phyloP scores from a whole-genome alignment of 139 green algal species.

The Tetradesmus obliquus region DNA sequence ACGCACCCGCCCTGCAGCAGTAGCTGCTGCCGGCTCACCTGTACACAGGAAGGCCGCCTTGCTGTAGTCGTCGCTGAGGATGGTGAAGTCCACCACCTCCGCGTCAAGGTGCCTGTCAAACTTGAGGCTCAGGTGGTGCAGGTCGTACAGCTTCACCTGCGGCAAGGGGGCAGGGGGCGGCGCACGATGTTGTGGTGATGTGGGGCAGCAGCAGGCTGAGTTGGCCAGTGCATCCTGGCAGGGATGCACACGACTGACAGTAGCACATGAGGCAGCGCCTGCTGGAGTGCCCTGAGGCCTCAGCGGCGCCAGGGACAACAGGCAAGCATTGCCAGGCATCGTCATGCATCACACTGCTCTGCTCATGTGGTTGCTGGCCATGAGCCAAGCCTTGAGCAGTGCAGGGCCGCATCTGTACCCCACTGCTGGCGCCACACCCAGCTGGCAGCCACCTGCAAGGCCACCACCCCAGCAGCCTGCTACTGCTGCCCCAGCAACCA shows the following conservation, averaged over 20 bases:
- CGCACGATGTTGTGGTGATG: neutral
- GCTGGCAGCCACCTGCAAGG: no score
- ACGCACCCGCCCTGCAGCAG: no score
- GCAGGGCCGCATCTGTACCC: no score
- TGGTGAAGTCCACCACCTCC: conserved; percentile 67
- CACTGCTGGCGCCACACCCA: no score
- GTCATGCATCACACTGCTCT: no score
- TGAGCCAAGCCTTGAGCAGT: no score
- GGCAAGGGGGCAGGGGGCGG: neutral
- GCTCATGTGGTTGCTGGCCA: no score
- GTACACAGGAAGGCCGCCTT: conserved; percentile 95
- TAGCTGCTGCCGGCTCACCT: neutral
- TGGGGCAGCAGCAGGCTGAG: neutral
- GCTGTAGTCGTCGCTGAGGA: conserved; percentile 93
- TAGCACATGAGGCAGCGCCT: neutral
- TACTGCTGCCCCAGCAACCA: neutral
- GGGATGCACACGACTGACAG: neutral
- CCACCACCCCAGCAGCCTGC: neutral
- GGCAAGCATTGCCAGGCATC: no score
- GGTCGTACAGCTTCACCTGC: conserved; percentile 90
- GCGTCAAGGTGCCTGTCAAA: conserved; percentile 96
- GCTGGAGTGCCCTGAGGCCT: neutral
- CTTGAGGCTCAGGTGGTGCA: conserved; percentile 95
- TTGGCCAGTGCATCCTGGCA: no score
- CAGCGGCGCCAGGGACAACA: no score